A percentile compares a stretch with the other conserved stretches of the same genome.
phyloP scores from a whole-genome alignment of 345 rosid species.

The Brassica cretica region DNA sequence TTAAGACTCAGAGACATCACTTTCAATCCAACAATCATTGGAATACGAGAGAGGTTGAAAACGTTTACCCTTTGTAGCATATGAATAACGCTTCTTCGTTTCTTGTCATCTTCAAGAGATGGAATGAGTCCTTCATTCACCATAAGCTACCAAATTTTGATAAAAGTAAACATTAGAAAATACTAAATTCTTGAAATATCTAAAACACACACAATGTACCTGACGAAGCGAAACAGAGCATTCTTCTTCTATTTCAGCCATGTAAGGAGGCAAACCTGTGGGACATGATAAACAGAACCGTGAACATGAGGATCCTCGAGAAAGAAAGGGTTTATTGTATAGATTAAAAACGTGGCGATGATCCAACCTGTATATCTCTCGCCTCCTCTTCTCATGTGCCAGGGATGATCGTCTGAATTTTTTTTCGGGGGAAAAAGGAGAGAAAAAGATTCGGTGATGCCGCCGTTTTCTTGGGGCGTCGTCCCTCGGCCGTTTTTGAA shows the following conservation, averaged over 20 bases:
- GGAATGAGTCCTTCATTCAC: slow-evolving; percentile 49
- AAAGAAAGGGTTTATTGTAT: slow-evolving; percentile 18
- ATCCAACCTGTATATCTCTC: not conserved
- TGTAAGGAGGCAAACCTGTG: slow-evolving; percentile 16
- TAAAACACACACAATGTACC: slow-evolving; percentile 35
- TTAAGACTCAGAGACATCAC: slow-evolving; percentile 5
- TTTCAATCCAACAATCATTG: not conserved
- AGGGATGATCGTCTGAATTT: slow-evolving; percentile 1
- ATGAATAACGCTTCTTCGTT: slow-evolving; percentile 44
- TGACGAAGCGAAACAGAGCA: slow-evolving; percentile 50
- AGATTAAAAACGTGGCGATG: slow-evolving; percentile 12
- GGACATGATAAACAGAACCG: slow-evolving; percentile 2
- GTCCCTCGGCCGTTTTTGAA: not conserved
- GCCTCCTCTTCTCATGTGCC: not conserved
- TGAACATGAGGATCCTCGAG: not conserved
- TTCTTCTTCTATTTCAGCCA: slow-evolving; percentile 45
- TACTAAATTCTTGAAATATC: not conserved
- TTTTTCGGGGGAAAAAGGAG: slow-evolving; percentile 1
- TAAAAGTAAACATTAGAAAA: not conserved
- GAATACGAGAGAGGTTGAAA: not conserved
- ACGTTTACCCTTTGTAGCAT: slow-evolving; percentile 43
- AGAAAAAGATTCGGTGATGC: not conserved
- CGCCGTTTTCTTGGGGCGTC: not conserved
- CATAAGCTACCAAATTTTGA: slow-evolving; percentile 41
- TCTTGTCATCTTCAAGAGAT: slow-evolving; percentile 47